These are phyloP conservation scores for Mucor indicus DNA, from an alignment of 371 early-diverging fungal genomes.

Conservation along the genomic window DNA sequence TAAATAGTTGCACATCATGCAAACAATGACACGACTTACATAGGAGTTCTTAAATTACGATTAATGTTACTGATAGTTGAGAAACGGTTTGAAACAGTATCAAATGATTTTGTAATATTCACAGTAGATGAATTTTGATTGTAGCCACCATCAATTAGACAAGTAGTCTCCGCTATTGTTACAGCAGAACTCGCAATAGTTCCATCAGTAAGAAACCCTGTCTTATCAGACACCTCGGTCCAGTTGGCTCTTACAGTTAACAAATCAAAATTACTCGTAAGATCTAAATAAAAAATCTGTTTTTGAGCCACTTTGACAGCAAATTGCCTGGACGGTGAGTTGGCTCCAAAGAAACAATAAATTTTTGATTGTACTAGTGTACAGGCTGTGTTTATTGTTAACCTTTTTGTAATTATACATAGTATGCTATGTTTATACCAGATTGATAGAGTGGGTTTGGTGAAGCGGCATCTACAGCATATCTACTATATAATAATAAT, in stretches of 20 bases:
- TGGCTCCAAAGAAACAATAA: constrained; percentile 17
- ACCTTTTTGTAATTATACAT: background rate
- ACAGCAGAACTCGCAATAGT: constrained; percentile 2
- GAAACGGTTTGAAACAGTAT: constrained; percentile 1
- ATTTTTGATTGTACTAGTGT: constrained; percentile 3
- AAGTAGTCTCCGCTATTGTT: background rate
- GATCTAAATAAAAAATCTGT: constrained; percentile 10
- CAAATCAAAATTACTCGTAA: constrained; percentile 1
- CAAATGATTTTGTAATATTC: constrained; percentile 11
- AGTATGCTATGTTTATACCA: background rate
- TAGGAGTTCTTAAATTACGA: constrained; percentile 2
- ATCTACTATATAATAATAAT: background rate
- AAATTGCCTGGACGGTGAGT: background rate
- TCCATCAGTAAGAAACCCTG: constrained; percentile 3
- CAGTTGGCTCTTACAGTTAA: constrained; percentile 2
- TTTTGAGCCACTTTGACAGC: background rate
- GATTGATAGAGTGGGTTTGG: background rate
- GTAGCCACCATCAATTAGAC: constrained; percentile 12
- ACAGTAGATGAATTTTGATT: background rate
- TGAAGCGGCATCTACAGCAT: background rate
- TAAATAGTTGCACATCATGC: background rate
- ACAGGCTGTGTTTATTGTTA: constrained; percentile 8
- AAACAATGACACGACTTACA: constrained; percentile 3
- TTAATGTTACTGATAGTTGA: constrained; percentile 1
- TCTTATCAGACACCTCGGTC: background rate